Base-by-base conservation (phyloP, 106 monocot genomes). In the Xerophyta viscosa region DNA sequence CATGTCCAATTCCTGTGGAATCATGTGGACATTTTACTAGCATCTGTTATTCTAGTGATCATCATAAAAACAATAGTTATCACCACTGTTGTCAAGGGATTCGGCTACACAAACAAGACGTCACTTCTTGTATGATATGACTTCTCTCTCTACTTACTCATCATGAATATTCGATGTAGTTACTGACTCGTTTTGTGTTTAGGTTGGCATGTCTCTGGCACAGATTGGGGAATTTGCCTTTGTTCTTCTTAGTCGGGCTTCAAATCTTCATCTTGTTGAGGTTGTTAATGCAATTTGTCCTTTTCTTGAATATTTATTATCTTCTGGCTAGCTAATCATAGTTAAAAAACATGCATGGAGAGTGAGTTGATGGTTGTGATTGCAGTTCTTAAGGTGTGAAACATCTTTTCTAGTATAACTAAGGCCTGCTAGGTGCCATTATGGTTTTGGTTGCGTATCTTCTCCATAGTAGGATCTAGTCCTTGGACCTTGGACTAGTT, bases 141-240 rank as follows among this genome's bases (percentile, higher is more conserved):
- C 24, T 46, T 46, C 8, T 43, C 19, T 36, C 37, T 26, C 27
- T 31, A 43, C 8, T 27, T 14, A n/a, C n/a, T 14, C 10, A 2
- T 46, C 20, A 18, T 46, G 46, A 14, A 19, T 46, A 46, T 46
- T 19, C 33, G 21, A 21, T 41, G 20, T 69, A 41, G 27, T 41
- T 57, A 33, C 2, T 25, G 12, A 62, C 48, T 2, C 41, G 18
- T 43, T 41, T 23, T 48, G n/a, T n/a, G n/a, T n/a, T 24, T 68
- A 94, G 94, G 94, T 84, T 58, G 94, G 94, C 30, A 88, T 94
- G 88, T 94, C 94, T 36, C 56, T 94, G 29, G 94, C 94, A 15
- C 94, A 94, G 39, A 88, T 94, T 29, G 94, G 94, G 60, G 94
- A 94, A 66, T 94, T 94, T 76, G 77, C 94, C 39, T 94, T 94